Evolutionary conservation across 805 yeast species (phyloP).

Genomic region (Saccharomycopsis sp.): DNA sequence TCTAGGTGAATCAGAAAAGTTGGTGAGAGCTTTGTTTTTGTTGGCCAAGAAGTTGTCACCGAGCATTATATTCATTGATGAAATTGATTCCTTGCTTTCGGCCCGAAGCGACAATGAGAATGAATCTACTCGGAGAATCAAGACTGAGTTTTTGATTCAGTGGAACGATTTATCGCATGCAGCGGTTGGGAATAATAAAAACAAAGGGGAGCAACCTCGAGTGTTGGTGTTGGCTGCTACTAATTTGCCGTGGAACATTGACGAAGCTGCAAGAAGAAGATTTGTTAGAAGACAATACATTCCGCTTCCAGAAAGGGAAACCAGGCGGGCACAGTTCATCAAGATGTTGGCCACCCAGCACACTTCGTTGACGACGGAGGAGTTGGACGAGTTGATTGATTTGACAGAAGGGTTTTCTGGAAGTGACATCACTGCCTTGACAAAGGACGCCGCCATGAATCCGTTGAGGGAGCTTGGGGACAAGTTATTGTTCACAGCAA

Average conservation of each 20-base stretch:
- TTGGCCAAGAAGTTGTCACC: conserved; percentile 85
- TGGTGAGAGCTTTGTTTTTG: conserved; percentile 80
- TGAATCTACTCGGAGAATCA: conserved; percentile 85
- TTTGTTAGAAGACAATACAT: conserved; percentile 90
- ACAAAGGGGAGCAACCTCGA: conserved; percentile 36
- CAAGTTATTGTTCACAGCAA: conserved; percentile 55
- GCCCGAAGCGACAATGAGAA: conserved; percentile 73
- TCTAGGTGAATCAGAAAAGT: conserved; percentile 84
- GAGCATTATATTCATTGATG: conserved; percentile 91
- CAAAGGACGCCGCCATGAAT: conserved; percentile 98
- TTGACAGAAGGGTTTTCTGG: conserved; percentile 86
- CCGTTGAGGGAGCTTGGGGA: conserved; percentile 90
- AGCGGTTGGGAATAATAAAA: conserved; percentile 49
- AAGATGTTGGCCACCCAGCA: conserved; percentile 53
- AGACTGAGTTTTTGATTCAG: conserved; percentile 88
- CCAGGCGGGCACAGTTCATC: conserved; percentile 63
- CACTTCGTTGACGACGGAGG: conserved; percentile 53
- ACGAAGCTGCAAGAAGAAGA: conserved; percentile 93
- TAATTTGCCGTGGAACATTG: conserved; percentile 93
- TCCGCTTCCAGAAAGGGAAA: conserved; percentile 84
- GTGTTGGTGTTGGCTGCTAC: conserved; percentile 93
- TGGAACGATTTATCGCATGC: conserved; percentile 93
- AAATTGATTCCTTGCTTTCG: conserved; percentile 83
- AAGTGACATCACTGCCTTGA: conserved; percentile 87
- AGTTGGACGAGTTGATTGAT: conserved; percentile 49